A percentile compares a stretch with the other conserved stretches of the same genome.
phyloP scores from a whole-genome alignment of 139 green algal species.

The Coccomyxa sp. region DNA sequence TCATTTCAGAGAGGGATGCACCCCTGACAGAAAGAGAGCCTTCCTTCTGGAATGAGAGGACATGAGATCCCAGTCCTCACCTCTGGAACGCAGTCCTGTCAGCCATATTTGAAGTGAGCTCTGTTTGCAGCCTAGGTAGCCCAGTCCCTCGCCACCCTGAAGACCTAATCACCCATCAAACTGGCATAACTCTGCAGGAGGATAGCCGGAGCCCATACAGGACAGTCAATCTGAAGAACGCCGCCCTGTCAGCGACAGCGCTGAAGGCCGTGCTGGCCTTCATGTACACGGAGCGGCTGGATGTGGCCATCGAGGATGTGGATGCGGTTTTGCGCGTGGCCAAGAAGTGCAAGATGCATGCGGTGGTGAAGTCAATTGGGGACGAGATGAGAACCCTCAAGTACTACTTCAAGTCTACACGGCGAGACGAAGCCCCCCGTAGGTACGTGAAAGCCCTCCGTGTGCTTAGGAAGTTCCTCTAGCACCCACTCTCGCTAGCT shows the following conservation, averaged over 20 bases:
- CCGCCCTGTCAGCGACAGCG: neutral
- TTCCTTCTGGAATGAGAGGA: too few species aligned
- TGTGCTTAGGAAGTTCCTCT: neutral
- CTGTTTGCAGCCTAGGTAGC: too few species aligned
- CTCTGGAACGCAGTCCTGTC: neutral
- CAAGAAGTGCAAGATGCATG: slow-evolving; percentile 13
- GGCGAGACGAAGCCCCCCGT: neutral
- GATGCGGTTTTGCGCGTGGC: neutral
- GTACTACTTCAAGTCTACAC: slow-evolving; percentile 21
- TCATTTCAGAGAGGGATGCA: too few species aligned
- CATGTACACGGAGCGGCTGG: slow-evolving; percentile 25
- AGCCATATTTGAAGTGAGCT: neutral
- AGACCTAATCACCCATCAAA: neutral
- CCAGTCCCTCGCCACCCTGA: neutral
- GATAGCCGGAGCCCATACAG: neutral
- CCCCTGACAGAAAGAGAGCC: too few species aligned
- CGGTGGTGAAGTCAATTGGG: neutral
- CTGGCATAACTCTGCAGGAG: neutral
- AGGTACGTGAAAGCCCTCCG: neutral
- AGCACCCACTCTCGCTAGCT: neutral
- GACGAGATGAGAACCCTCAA: slow-evolving; percentile 16
- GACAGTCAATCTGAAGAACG: neutral
- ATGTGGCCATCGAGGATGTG: slow-evolving; percentile 15
- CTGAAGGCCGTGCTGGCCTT: slow-evolving; percentile 19
- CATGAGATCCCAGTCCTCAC: neutral